Base-by-base conservation (phyloP, 2,329 filamentous ascomycete species). In the Scedosporium minutisporum region DNA sequence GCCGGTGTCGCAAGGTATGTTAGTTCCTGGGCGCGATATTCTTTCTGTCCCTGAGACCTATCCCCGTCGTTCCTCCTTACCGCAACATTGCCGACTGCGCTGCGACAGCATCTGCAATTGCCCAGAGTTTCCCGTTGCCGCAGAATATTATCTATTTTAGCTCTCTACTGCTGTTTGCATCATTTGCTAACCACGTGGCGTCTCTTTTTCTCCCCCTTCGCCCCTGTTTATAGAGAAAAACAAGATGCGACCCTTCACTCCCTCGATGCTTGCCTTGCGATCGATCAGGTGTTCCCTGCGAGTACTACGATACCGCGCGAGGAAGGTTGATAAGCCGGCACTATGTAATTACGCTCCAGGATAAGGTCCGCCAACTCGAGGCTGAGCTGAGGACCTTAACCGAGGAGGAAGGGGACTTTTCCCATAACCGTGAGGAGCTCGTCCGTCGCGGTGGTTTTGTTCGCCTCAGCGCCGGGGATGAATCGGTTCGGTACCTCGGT, bases 181-280 rank as follows among this genome's bases (percentile, higher is more conserved):
- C 14, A 6, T 27, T 44, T n/a, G 38, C 58, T 42, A 58, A 55
- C 48, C 23, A 42, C 14, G 46, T 44, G 14, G 62, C 55, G 44
- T 16, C 41, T 61, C 48, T 48, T 25, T 23, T 23, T 29, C 18
- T 23, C 48, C n/a, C 25, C 29, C 51, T 14, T 27, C 27, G 21
- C 21, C 12, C n/a, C 25, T 25, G 27, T 7, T 38, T 42, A 33
- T 71, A 96, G 93, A 87, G 93, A 70, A 99, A 99, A 81, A 97
- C 93, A 44, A 84, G 92, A 80, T 99, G 95, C 79, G 95, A 97
- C 76, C 90, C 95, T 3, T 90, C 90, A 14, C 84, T 99, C 23
- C 95, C 95, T 48, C 89, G 90, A 71, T 99, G 95, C 75, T 84
- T 91, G 18, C 93, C 93, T 23, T 99, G 95, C 78, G 92, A 97